phyloP scores from a whole-genome alignment of 2,329 filamentous ascomycete genomes.

The Talaromyces sp. region DNA sequence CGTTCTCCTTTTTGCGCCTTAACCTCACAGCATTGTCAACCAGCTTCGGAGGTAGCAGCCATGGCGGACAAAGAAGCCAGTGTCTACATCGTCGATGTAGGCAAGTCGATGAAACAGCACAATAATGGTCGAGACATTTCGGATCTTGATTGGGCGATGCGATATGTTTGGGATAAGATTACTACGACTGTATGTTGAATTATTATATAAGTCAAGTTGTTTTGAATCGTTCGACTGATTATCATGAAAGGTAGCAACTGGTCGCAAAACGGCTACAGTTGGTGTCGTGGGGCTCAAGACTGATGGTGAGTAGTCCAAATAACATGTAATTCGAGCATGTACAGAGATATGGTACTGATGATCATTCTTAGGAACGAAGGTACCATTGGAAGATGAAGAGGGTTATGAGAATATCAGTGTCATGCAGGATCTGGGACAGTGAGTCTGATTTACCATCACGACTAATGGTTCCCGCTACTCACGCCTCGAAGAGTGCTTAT shows the following conservation, averaged over 20 bases:
- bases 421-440: slow-evolving; percentile 62
- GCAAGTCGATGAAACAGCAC: slow-evolving; percentile 73
- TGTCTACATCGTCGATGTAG: slow-evolving; percentile 87
- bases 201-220: too few species aligned
- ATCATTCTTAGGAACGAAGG: slow-evolving; percentile 55
- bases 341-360: neutral
- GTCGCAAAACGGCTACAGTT: slow-evolving; percentile 68
- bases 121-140: slow-evolving; percentile 69
- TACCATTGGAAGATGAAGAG: slow-evolving; percentile 62
- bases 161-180: slow-evolving; percentile 93
- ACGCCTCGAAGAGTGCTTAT: slow-evolving; percentile 54
- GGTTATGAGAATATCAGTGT: slow-evolving; percentile 80
- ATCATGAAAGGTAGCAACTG: slow-evolving; percentile 52
- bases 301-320: slow-evolving; percentile 48
- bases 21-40: neutral
- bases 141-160: slow-evolving; percentile 84
- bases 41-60: slow-evolving; percentile 22
- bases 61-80: slow-evolving; percentile 95
- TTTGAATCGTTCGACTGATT: neutral
- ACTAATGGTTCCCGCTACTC: slow-evolving; percentile 11
- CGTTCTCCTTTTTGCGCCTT: neutral
- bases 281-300: slow-evolving; percentile 84
- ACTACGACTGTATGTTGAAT: slow-evolving; percentile 58
- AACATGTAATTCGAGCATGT: too few species aligned
- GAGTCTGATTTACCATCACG: slow-evolving; percentile 40